Base-by-base conservation (phyloP, 2,329 filamentous ascomycete species). In the Aspergillus sp. region DNA sequence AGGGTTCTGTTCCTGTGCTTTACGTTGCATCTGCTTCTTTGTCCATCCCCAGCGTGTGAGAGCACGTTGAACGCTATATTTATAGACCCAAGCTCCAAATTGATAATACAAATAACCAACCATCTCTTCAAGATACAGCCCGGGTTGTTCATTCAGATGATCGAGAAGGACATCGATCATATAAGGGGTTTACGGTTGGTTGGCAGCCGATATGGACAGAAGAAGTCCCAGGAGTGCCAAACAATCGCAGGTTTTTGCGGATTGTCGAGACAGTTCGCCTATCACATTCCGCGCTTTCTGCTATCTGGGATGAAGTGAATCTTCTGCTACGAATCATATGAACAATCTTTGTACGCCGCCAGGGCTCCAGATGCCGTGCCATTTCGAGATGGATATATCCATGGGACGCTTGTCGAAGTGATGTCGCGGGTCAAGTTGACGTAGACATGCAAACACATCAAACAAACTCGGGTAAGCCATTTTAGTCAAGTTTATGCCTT, bases 281-380 rank as follows among this genome's bases (percentile, higher is more conserved):
- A 52, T 52, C 49, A 38, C 30, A 38, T 38, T 19, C 49, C 30
- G 15, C 49, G 19, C 49, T 52, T 52, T 22, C 38, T n/a, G 30
- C 30, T 51, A 43, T 28, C 45, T 52, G 31, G 4, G 55, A 25
- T n/a, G 34, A 25, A 45, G 31, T 28, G 28, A 43, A 25, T 61
- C 38, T 53, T 46, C 13, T 38, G 30, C 49, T 52, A 52, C 30
- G 49, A 3, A 52, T 52, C 30, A 52, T 52, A 41, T 52, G 49
- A 52, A 52, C n/a, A 23, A 52, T 52, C 30, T 22, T 52, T 22
- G 49, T 52, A 52, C 49, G 49, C 46, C 13, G 19, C 46, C 46
- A 48, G 46, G 46, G 46, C 46, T 48, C 7, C 23, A 48, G 46
- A 19, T 48, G 46, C 19, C 19, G 46, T 25, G 46, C 46, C 46